Conservation (phyloP, 805 yeast genomes). For the Clavispora santaluciae region DNA sequence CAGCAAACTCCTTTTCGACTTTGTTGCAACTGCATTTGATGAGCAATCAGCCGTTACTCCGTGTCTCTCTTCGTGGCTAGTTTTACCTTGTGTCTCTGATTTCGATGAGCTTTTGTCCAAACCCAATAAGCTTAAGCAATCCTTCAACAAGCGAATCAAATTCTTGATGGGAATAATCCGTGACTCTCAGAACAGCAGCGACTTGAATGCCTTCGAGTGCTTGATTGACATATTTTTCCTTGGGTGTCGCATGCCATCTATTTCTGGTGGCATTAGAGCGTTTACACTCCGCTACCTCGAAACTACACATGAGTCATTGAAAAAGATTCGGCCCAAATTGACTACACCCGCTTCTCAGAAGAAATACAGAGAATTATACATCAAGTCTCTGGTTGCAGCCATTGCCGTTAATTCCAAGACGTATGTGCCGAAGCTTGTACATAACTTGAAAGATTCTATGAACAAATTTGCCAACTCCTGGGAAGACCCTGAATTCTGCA, state of each 20-base stretch:
- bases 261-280: slow-evolving; percentile 16
- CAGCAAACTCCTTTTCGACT: slow-evolving; percentile 30
- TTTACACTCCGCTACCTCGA: slow-evolving; percentile 31
- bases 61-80: slow-evolving; percentile 27
- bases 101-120: slow-evolving; percentile 25
- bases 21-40: slow-evolving; percentile 26
- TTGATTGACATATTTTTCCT: slow-evolving; percentile 32
- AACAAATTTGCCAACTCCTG: neutral
- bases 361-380: slow-evolving; percentile 20
- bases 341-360: slow-evolving; percentile 9
- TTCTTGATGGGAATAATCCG: slow-evolving; percentile 25
- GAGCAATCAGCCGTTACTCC: slow-evolving; percentile 18
- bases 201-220: slow-evolving; percentile 32
- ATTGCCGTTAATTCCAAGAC: slow-evolving; percentile 29
- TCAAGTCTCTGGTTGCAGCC: slow-evolving; percentile 33
- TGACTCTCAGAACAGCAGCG: slow-evolving; percentile 23
- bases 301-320: slow-evolving; percentile 23
- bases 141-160: slow-evolving; percentile 34
- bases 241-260: slow-evolving; percentile 27
- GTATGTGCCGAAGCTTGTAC: slow-evolving; percentile 22
- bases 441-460: slow-evolving; percentile 16
- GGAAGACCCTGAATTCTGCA: slow-evolving; percentile 5
- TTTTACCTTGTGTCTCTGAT: slow-evolving; percentile 31
- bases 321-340: slow-evolving; percentile 9
- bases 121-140: slow-evolving; percentile 27